These are phyloP conservation scores for Paraphaeosphaeria minitans DNA, from an alignment of 2,329 filamentous ascomycete species.

Conservation along the genomic window DNA sequence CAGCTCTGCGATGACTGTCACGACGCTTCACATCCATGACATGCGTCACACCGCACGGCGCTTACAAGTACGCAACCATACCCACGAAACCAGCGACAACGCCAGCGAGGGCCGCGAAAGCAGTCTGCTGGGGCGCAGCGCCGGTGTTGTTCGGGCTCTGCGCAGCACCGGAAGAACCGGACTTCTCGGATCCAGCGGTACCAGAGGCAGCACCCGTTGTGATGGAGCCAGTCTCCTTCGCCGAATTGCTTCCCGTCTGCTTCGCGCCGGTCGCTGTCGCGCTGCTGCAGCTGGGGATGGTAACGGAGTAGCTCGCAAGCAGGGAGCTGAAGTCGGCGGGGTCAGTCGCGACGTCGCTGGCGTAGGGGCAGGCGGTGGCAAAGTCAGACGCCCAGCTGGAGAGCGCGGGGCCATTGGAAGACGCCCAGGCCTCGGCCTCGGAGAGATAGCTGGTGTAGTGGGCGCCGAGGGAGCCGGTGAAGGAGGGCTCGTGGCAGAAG, in stretches of 20 bases:
- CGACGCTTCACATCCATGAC: too few species aligned
- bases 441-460: constrained; percentile 12
- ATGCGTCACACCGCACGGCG: too few species aligned
- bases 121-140: constrained; percentile 5
- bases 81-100: constrained; percentile 1
- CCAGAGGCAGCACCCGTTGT: not conserved
- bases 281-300: not conserved
- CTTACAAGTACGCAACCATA: not conserved
- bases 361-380: constrained; percentile 11
- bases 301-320: not conserved
- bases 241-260: not conserved
- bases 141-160: not conserved
- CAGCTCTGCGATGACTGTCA: too few species aligned
- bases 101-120: constrained; percentile 3
- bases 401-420: constrained; percentile 2
- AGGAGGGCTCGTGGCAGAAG: constrained; percentile 5
- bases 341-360: not conserved
- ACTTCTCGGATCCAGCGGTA: not conserved
- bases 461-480: constrained; percentile 9
- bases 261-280: not conserved
- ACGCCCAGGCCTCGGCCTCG: constrained; percentile 4
- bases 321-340: not conserved
- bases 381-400: constrained; percentile 5
- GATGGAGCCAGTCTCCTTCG: not conserved
- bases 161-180: not conserved